phyloP scores from a whole-genome alignment of 345 rosid species.

The Hevea brasiliensis region DNA sequence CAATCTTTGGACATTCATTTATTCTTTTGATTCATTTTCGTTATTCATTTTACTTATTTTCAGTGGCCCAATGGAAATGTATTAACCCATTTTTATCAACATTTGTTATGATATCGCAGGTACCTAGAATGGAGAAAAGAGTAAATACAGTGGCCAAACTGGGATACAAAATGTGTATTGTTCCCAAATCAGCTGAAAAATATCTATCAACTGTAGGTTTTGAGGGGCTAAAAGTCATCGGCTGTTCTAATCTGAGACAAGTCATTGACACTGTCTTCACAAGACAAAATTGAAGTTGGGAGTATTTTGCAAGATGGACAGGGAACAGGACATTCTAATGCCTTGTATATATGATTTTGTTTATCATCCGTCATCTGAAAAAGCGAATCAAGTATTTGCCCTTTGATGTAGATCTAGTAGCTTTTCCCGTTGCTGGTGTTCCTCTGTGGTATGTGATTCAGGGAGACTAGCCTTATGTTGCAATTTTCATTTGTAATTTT shows the following conservation, averaged over 20 bases:
- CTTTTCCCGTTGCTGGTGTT: neutral
- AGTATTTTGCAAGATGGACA: neutral
- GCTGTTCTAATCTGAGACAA: constrained; percentile 74
- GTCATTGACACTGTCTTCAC: constrained; percentile 62
- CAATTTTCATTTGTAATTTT: too few species aligned
- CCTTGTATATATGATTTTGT: neutral
- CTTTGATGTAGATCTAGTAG: neutral
- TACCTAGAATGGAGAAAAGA: constrained; percentile 80
- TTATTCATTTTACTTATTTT: neutral
- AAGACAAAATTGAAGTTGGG: constrained; percentile 9
- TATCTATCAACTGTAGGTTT: constrained; percentile 37
- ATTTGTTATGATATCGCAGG: constrained; percentile 36
- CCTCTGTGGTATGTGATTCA: neutral
- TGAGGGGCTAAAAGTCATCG: constrained; percentile 47
- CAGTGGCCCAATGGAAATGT: neutral
- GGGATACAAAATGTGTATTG: constrained; percentile 71
- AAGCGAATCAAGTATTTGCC: neutral
- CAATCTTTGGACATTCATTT: neutral
- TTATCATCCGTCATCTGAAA: neutral
- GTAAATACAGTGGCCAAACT: constrained; percentile 67
- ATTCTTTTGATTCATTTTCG: neutral
- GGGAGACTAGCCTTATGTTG: neutral
- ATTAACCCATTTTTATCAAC: neutral
- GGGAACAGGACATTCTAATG: neutral
- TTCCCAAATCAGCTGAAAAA: constrained; percentile 62